Evolutionary conservation across 176 grass and related monocot genomes (phyloP), one percentile per base, ranked within the genome.

Genomic region (Phoenix roebelenii): DNA sequence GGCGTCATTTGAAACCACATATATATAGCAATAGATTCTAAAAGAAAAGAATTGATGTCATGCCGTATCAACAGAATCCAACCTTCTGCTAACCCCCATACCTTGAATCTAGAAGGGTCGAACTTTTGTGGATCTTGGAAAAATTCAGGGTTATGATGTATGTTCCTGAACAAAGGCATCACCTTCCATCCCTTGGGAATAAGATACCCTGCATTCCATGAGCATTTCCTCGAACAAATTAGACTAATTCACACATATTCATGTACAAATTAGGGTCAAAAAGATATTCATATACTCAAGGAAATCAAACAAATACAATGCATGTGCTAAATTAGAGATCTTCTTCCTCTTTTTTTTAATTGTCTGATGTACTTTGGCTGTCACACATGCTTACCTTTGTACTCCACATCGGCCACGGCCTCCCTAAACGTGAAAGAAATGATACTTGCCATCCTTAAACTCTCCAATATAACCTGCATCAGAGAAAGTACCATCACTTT

Each of bases 121-220:
- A 96, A 96, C 59, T 77, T 82, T 0, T 79, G 74, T 53, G 86
- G 91, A 79, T 96, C 83, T 54, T 53, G 67, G 80, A 96, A 96
- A 66, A 90, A 85, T 23, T 90, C 77, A 17, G 77, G 73, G 74
- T 59, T 87, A 72, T 90, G 83, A 66, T 90, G 91, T 68, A 88
- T 87, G 75, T 80, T 96, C 75, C 91, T 87, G 86, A 96, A 96
- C 55, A 96, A 73, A 59, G 91, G 91, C 91, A 96, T 96, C 75
- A 96, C 91, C 71, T 96, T 96, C 91, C 91, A 96, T 4, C 91
- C 91, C 77, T 88, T 96, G 16, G 91, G 86, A 72, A 96, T 96
- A 68, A 87, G 80, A 52, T 84, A 95, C 22, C 90, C 90, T 95
- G 53, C 81, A 68, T 23, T 3, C 35, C 35, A 44, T 14, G 35